A percentile compares a stretch with the other conserved stretches of the same genome.
These are phyloP conservation scores for Populus nigra DNA, from an alignment of 345 rosid genomes.

Conservation along the genomic window DNA sequence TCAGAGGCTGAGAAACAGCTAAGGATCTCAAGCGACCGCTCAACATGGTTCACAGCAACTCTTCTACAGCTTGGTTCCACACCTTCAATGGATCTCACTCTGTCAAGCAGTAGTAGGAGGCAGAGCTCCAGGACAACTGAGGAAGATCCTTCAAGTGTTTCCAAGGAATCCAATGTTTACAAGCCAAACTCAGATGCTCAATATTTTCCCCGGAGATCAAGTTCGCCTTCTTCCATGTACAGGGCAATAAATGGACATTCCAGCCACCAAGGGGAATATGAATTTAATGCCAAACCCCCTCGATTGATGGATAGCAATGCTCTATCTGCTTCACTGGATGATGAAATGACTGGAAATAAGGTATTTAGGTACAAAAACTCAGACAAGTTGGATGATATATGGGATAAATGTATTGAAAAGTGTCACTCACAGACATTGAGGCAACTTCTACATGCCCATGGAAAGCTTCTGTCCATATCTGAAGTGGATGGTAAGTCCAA, in stretches of 20 bases:
- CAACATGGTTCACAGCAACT: conserved; percentile 96
- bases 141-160: conserved; percentile 71
- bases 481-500: conserved; percentile 67
- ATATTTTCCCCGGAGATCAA: conserved; percentile 40
- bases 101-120: conserved; percentile 75
- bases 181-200: conserved; percentile 57
- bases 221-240: conserved; percentile 52
- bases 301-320: conserved; percentile 33
- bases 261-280: conserved; percentile 39
- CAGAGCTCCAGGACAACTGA: conserved; percentile 82
- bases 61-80: conserved; percentile 87
- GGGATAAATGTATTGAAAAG: conserved; percentile 77
- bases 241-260: conserved; percentile 44
- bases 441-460: conserved; percentile 73
- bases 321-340: conserved; percentile 39
- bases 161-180: conserved; percentile 56
- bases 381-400: conserved; percentile 61
- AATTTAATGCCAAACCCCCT: conserved; percentile 39
- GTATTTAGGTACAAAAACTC: conserved; percentile 46
- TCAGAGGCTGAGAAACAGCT: conserved; percentile 95
- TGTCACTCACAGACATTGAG: conserved; percentile 90
- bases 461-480: conserved; percentile 75
- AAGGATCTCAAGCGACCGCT: conserved; percentile 80
- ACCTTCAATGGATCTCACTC: conserved; percentile 70
- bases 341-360: conserved; percentile 36